Evolutionary conservation across 768 basidiomycete species (phyloP).

Genomic region (Rubroboletus pulcherrimus): DNA sequence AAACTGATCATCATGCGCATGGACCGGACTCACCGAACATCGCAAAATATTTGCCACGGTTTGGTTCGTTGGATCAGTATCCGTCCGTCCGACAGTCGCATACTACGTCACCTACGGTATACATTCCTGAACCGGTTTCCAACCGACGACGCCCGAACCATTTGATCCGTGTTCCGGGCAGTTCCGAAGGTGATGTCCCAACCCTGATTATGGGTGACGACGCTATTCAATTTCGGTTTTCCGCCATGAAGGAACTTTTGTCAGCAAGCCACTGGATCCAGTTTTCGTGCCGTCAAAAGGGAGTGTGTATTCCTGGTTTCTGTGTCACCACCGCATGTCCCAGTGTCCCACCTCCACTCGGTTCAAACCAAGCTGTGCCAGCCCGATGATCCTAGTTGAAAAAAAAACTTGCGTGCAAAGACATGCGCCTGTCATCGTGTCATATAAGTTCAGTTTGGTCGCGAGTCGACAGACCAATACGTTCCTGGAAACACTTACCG

Average conservation of each 20-base stretch:
- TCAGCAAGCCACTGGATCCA: not conserved
- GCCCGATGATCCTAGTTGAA: not conserved
- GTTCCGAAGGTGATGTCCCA: not conserved
- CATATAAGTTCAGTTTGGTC: not conserved
- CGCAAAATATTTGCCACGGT: not conserved
- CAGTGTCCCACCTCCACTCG: not conserved
- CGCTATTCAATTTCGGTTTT: not conserved
- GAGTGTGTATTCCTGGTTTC: too few species aligned
- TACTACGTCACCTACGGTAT: not conserved
- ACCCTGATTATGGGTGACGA: not conserved
- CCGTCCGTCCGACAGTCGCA: not conserved
- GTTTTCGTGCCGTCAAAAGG: not conserved
- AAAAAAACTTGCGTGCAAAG: not conserved
- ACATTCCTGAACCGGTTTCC: not conserved
- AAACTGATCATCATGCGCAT: not conserved
- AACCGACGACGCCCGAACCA: conserved; percentile 3
- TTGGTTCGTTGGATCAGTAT: not conserved
- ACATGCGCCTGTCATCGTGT: not conserved
- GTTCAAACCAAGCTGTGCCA: not conserved
- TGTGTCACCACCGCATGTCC: not conserved
- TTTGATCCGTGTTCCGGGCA: not conserved
- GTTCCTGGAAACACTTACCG: not conserved
- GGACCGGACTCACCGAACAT: conserved; percentile 1
- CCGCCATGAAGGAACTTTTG: not conserved
- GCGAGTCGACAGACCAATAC: not conserved